Evolutionary conservation across 805 yeast genomes (phyloP), one percentile per base, ranked within the genome.

Genomic region (Candida boidinii): DNA sequence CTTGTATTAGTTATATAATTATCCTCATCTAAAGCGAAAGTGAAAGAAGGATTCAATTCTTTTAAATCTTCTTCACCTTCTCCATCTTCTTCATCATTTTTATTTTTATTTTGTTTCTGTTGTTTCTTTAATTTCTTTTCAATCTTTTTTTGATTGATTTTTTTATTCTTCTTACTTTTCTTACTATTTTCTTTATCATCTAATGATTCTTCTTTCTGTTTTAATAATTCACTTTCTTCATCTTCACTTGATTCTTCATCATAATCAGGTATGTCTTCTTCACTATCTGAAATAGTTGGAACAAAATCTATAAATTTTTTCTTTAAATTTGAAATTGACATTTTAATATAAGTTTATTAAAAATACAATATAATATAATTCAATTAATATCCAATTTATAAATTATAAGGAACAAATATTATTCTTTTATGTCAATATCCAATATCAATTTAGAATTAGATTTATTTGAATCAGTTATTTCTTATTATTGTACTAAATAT

Each of bases 231-330:
- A n/a, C n/a, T n/a, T n/a, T 45, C 50, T 15, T 50, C 56, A 18
- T 69, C 76, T 19, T 67, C 72, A 20, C 76, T 71, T 13, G 70
- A 38, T 17, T 49, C 61, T 30, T 45, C 52, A 29, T 60, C 64
- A 31, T 47, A 39, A 39, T 59, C 53, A 15, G 63, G 61, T 17
- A 68, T 68, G 34, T 79, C 88, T 11, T 78, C 77, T 46, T 82
- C 94, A 45, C 83, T 75, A 44, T 82, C 90, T 17, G 76, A 70
- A 34, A 85, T 81, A 1, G 95, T 85, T 38, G 76, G 70, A 20
- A 83, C 73, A 46, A 82, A 77, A 44, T 79, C 88, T 39, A 62
- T 34, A 14, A 40, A 33, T 13, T 38, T 26, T 23, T 26, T 28
- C 31, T 33, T 37, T 23, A n/a, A n/a, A n/a, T n/a, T n/a, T n/a